phyloP scores from a whole-genome alignment of 768 basidiomycete species.

The Lactarius akahatsu region DNA sequence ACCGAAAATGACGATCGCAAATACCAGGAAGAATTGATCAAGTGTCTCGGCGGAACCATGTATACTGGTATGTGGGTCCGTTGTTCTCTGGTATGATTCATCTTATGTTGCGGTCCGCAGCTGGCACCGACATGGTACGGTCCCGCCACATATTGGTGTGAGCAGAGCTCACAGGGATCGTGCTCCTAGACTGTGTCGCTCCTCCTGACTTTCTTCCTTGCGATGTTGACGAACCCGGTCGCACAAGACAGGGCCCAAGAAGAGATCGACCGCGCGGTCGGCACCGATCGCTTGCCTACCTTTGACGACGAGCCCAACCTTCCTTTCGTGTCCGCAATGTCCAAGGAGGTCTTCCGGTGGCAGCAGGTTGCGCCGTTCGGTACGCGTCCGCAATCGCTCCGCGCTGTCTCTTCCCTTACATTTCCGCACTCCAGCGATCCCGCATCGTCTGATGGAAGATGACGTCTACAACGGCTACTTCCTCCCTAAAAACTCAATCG shows the following conservation, averaged over 20 bases:
- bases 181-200: constrained; percentile 27
- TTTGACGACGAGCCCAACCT: constrained; percentile 31
- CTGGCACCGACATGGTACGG: constrained; percentile 30
- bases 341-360: constrained; percentile 34
- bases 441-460: constrained; percentile 30
- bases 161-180: background rate
- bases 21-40: constrained; percentile 30
- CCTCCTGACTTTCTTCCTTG: constrained; percentile 30
- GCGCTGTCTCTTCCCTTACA: background rate
- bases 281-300: constrained; percentile 32
- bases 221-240: constrained; percentile 31
- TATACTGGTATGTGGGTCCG: constrained; percentile 20
- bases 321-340: constrained; percentile 31
- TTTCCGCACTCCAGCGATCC: constrained; percentile 23
- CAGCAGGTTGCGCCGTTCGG: constrained; percentile 30
- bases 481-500: constrained; percentile 29
- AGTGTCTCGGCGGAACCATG: constrained; percentile 26
- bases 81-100: constrained; percentile 1
- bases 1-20: constrained; percentile 26
- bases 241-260: constrained; percentile 31
- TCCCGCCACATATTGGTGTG: background rate
- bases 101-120: constrained; percentile 10
- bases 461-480: constrained; percentile 34
- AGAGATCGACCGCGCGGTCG: constrained; percentile 34
- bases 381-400: background rate